Conservation (phyloP, 2,329 filamentous ascomycete species). For the Penicillium sp. region DNA sequence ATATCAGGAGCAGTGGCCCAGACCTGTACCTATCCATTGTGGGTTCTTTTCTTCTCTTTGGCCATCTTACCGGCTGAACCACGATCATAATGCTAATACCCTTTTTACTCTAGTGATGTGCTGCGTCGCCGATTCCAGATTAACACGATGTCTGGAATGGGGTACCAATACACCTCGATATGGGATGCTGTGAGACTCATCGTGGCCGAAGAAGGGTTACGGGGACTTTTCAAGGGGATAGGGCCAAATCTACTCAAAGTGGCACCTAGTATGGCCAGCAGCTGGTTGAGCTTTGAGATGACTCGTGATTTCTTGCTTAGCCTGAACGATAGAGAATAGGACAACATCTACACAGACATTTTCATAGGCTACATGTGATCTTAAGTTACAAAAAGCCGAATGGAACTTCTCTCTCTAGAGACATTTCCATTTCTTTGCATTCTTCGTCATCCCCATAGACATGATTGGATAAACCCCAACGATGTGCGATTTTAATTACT, state of each 20-base stretch:
- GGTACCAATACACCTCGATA: slow-evolving; percentile 88
- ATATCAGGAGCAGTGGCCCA: slow-evolving; percentile 95
- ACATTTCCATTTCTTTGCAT: background rate
- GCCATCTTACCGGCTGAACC: background rate
- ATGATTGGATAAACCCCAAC: no score
- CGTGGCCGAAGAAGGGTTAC: slow-evolving; percentile 73
- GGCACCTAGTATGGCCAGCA: slow-evolving; percentile 96
- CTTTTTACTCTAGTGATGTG: slow-evolving; percentile 63
- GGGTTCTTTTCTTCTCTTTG: slow-evolving; percentile 38
- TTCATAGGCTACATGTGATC: no score
- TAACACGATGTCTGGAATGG: slow-evolving; percentile 98
- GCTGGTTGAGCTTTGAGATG: slow-evolving; percentile 95
- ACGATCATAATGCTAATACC: slow-evolving; percentile 9
- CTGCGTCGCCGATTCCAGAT: slow-evolving; percentile 92
- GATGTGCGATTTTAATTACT: no score
- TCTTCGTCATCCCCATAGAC: no score
- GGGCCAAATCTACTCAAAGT: slow-evolving; percentile 94
- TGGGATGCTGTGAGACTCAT: slow-evolving; percentile 80
- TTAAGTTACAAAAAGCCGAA: no score
- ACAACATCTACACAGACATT: slow-evolving; percentile 15
- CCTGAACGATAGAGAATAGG: slow-evolving; percentile 40
- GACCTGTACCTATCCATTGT: slow-evolving; percentile 98
- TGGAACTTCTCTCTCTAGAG: no score
- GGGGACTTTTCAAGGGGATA: slow-evolving; percentile 92
- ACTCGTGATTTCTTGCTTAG: slow-evolving; percentile 78